Conservation (phyloP, 495 filamentous ascomycete species). For the Cladorrhinum samala region DNA sequence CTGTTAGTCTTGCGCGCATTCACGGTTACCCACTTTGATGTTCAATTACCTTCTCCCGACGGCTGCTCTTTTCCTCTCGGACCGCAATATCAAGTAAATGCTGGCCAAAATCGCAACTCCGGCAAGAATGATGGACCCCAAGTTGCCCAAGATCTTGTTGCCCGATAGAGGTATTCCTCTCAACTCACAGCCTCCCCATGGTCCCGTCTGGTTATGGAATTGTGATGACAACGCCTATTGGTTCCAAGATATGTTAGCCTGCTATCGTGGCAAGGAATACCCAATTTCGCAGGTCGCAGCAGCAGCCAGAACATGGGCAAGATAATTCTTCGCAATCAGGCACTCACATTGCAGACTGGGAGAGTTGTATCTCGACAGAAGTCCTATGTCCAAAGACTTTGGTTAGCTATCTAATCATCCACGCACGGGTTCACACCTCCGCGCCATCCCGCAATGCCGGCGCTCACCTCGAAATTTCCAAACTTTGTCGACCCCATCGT, state of each 20-base stretch:
- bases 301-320: not conserved
- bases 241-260: slow-evolving; percentile 9
- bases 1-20: slow-evolving; percentile 18
- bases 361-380: slow-evolving; percentile 96
- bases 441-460: not conserved
- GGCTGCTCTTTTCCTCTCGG: slow-evolving; percentile 89
- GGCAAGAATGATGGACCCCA: slow-evolving; percentile 87
- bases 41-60: slow-evolving; percentile 77
- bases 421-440: not conserved
- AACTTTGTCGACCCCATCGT: slow-evolving; percentile 66
- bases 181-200: slow-evolving; percentile 63
- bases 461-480: slow-evolving; percentile 82
- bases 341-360: slow-evolving; percentile 91
- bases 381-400: slow-evolving; percentile 45
- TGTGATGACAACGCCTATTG: slow-evolving; percentile 43
- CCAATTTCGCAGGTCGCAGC: not conserved
- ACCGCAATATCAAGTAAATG: slow-evolving; percentile 61
- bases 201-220: slow-evolving; percentile 40
- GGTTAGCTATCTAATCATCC: slow-evolving; percentile 15
- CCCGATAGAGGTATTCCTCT: slow-evolving; percentile 63
- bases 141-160: slow-evolving; percentile 64
- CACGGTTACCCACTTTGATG: not conserved
- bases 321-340: not conserved
- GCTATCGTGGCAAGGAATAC: not conserved
- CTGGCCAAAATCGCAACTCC: slow-evolving; percentile 68